A percentile compares a stretch with the other conserved stretches of the same genome.
These are phyloP conservation scores for Typha latifolia DNA, from an alignment of 176 grass and related monocot genomes.

Conservation along the genomic window DNA sequence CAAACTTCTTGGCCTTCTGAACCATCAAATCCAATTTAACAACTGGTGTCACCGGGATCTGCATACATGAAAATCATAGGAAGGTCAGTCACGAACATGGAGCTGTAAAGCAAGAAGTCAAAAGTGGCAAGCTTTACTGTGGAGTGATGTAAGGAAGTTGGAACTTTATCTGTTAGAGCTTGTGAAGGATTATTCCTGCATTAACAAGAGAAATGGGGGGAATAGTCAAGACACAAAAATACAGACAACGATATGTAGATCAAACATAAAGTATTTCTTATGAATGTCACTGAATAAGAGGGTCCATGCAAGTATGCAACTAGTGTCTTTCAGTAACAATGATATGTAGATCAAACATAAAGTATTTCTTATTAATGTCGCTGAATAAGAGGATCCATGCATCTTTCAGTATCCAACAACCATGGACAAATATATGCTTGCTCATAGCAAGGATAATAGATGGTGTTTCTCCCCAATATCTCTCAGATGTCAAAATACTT, in stretches of 20 bases:
- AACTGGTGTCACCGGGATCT: slow-evolving; percentile 29
- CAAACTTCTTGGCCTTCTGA: slow-evolving; percentile 66
- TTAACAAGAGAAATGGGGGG: slow-evolving; percentile 8
- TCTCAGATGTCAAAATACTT: no score
- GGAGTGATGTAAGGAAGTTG: slow-evolving; percentile 13
- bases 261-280: not conserved
- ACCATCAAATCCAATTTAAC: slow-evolving; percentile 46
- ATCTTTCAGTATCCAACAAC: no score
- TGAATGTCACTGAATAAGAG: not conserved
- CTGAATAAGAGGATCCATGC: not conserved
- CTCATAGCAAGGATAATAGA: no score
- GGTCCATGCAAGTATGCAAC: no score
- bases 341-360: not conserved
- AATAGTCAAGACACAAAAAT: not conserved
- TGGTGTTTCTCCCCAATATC: no score
- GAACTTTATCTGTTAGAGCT: slow-evolving; percentile 33
- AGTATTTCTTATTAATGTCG: not conserved
- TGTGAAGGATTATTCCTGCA: slow-evolving; percentile 41
- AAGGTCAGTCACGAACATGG: slow-evolving; percentile 14
- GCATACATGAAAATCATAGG: slow-evolving; percentile 21
- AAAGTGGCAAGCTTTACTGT: slow-evolving; percentile 18
- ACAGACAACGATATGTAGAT: not conserved
- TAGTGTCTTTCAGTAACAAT: not conserved
- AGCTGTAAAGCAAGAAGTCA: slow-evolving; percentile 1
- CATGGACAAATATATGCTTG: no score